Evolutionary conservation across 2,329 filamentous ascomycete species (phyloP).

Genomic region (Beauveria asiatica): DNA sequence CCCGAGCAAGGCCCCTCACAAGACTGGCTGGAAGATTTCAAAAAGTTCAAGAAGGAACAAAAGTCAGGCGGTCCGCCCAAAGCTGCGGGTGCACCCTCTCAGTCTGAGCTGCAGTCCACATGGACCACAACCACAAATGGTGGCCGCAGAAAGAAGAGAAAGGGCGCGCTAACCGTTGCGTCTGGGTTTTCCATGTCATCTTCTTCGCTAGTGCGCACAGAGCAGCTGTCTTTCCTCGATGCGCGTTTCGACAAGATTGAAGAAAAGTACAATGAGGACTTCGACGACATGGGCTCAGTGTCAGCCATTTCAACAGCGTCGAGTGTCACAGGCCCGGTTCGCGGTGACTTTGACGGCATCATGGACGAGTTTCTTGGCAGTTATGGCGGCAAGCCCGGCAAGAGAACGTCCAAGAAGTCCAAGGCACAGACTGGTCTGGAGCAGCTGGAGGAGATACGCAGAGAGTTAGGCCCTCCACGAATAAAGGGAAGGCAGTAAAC

Average conservation of each 20-base stretch:
- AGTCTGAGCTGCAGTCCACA: slow-evolving; percentile 59
- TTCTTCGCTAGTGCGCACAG: slow-evolving; percentile 77
- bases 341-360: slow-evolving; percentile 77
- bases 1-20: slow-evolving; percentile 58
- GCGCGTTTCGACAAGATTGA: slow-evolving; percentile 87
- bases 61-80: slow-evolving; percentile 32
- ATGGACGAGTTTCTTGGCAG: slow-evolving; percentile 86
- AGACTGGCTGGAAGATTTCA: slow-evolving; percentile 87
- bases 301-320: slow-evolving; percentile 56
- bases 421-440: slow-evolving; percentile 73
- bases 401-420: slow-evolving; percentile 69
- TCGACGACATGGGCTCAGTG: slow-evolving; percentile 45
- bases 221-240: slow-evolving; percentile 77
- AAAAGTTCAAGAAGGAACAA: slow-evolving; percentile 84
- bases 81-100: slow-evolving; percentile 34
- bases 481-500: slow-evolving; percentile 30
- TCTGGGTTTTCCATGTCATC: slow-evolving; percentile 90
- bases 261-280: slow-evolving; percentile 55
- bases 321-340: slow-evolving; percentile 57
- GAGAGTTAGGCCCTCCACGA: slow-evolving; percentile 68
- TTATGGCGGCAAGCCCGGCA: slow-evolving; percentile 57
- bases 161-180: slow-evolving; percentile 81
- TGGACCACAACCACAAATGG: slow-evolving; percentile 71
- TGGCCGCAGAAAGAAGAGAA: slow-evolving; percentile 85
- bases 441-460: slow-evolving; percentile 84